Percentiles rank a stretch among this genome's conserved stretches.
These are phyloP conservation scores for Phytophthora boehmeriae DNA, from an alignment of 352 stramenopile species.

Conservation along the genomic window DNA sequence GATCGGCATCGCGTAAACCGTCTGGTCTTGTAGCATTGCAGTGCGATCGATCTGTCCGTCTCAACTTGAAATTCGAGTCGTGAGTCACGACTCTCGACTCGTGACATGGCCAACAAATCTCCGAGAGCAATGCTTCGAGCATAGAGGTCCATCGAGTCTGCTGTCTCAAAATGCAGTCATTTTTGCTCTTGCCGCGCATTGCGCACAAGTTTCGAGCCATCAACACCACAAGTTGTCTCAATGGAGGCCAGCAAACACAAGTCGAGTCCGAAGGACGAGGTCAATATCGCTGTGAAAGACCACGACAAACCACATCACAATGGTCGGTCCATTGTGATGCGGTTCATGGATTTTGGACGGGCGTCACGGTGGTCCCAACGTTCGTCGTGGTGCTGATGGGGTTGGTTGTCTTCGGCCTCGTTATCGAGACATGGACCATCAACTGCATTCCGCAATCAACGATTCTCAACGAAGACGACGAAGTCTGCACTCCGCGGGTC, in stretches of 20 bases:
- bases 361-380: constrained; percentile 1
- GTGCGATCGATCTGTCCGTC: no score
- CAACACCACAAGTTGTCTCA: not conserved
- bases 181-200: not conserved
- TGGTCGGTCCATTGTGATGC: not conserved
- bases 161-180: not conserved
- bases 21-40: no score
- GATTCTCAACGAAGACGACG: constrained; percentile 13
- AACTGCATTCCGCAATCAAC: constrained; percentile 1
- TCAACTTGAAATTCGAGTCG: no score
- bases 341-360: constrained; percentile 5
- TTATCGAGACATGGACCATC: constrained; percentile 7
- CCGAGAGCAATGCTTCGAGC: no score
- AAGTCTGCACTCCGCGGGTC: constrained; percentile 1
- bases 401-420: constrained; percentile 15
- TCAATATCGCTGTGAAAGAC: constrained; percentile 4
- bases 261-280: not conserved
- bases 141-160: not conserved
- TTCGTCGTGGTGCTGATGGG: constrained; percentile 15
- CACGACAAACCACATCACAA: not conserved
- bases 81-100: no score
- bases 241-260: not conserved
- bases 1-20: no score
- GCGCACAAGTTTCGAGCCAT: not conserved
- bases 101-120: not conserved